Percentiles rank a stretch among this genome's conserved stretches.
Evolutionary conservation across 2,329 filamentous ascomycete genomes (phyloP).

Genomic region (Arthrobotrys sphaeroides): DNA sequence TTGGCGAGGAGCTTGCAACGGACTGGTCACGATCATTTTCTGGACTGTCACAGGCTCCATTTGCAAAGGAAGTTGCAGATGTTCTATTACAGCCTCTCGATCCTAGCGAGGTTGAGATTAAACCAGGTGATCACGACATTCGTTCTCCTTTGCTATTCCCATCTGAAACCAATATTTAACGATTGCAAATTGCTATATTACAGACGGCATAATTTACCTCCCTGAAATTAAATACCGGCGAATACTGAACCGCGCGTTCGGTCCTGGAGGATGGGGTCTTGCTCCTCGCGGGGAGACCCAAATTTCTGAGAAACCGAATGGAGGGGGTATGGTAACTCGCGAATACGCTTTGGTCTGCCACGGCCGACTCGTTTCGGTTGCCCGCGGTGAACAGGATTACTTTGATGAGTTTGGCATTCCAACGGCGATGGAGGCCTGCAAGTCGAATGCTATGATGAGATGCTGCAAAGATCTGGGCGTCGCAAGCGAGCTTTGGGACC

Average conservation of each 20-base stretch:
- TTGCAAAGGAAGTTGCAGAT: constrained; percentile 74
- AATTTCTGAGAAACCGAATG: constrained; percentile 78
- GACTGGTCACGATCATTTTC: constrained; percentile 89
- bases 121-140: constrained; percentile 67
- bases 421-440: constrained; percentile 94
- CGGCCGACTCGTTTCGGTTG: constrained; percentile 87
- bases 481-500: constrained; percentile 96
- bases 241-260: constrained; percentile 89
- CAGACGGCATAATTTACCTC: constrained; percentile 90
- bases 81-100: constrained; percentile 75
- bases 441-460: constrained; percentile 95
- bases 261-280: constrained; percentile 93
- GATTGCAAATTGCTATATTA: background rate
- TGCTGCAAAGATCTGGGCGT: constrained; percentile 98
- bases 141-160: background rate
- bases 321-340: constrained; percentile 72
- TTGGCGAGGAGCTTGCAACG: constrained; percentile 60
- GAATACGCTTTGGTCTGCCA: constrained; percentile 92
- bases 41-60: constrained; percentile 76
- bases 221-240: constrained; percentile 98
- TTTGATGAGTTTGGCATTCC: constrained; percentile 90
- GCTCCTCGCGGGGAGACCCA: constrained; percentile 86
- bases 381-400: constrained; percentile 93
- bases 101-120: constrained; percentile 87
- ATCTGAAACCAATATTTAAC: background rate